Evolutionary conservation across 768 basidiomycete genomes (phyloP), one percentile per base, ranked within the genome.

Genomic region (Daedalea quercina): DNA sequence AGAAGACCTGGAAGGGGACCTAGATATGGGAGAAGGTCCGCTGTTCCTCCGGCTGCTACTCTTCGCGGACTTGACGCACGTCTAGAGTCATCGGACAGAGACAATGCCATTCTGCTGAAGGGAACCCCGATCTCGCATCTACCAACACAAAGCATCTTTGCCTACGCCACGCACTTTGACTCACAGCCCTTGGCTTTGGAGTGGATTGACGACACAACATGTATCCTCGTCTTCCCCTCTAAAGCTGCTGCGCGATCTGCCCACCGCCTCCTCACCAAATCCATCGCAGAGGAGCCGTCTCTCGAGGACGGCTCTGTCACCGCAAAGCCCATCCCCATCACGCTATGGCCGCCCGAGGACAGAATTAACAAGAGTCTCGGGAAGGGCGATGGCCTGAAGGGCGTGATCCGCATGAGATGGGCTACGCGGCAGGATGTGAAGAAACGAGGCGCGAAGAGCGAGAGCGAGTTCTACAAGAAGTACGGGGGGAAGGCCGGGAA

Each of bases 171-270:
- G 1, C 85, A 91, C 59, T 90, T 87, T 61, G 84, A 87, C 44
- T 75, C 82, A 0, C 73, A 78, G 19, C 90, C 90, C 0, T 76
- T 89, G 56, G 90, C 78, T 8, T 70, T 93, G 8, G 90, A 93
- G 70, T 93, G 90, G 90, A 77, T 93, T 19, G 82, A 90, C 65
- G 90, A 93, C 69, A 84, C 73, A 22, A 90, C 86, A 23, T 91
- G 88, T 59, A 77, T 93, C 3, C 72, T 92, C 47, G 85, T 93
- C 41, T 93, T 90, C 63, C 68, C 76, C 26, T 75, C 79, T 35
- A 79, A 75, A 47, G 55, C 69, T 34, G 66, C 73, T 12, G 88
- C 88, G 12, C 75, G 77, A 23, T 59, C 69, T 1, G 84, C 79
- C 1, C 75, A 77, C 57, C 67, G 70, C 11, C 62, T 61, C 20